Evolutionary conservation across 116 monocot genomes (phyloP), one percentile per base, ranked within the genome.

Genomic region (Trichopus zeylanicus): DNA sequence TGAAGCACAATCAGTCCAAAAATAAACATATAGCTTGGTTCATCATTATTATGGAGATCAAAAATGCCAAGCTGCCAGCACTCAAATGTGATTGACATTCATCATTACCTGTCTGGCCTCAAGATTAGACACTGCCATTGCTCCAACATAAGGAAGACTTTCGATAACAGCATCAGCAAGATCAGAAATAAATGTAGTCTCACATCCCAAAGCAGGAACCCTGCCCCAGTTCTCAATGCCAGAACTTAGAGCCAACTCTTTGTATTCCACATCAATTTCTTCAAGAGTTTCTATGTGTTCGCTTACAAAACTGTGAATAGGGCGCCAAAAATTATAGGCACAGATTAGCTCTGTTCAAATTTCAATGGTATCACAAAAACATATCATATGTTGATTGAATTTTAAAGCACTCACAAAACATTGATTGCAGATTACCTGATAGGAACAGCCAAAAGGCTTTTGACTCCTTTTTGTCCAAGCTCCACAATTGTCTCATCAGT

Each of bases 101-200:
- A n/a, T n/a, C 27, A 51, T 72, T 69, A 98, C 98, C 91, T 98
- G 98, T 49, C 91, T 81, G 64, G 98, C 98, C 59, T 98, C 98
- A 49, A 97, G 76, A 62, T 79, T 85, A 24, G 85, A 85, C 13
- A 85, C 79, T 23, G 85, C 90, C 85, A 85, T 91, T 55, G 85
- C 90, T 53, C 90, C 90, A 52, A 85, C 90, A 72, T 82, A 91
- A 48, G 85, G 90, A 62, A 91, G 90, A 67, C 90, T 85, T 77
- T 91, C 85, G 26, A 85, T 82, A 54, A 91, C 85, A 47, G 90
- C 85, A 85, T 91, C 92, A 55, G 92, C 92, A 29, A 92, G 78
- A 77, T 92, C 92, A 22, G 84, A 71, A 62, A 92, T 92, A 56
- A 92, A 92, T 56, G 71, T 78, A 5, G 87, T 71, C 38, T 92